These are phyloP conservation scores for Cryptococcus hybrid DNA, from an alignment of 1,284 basidiomycete species.

Conservation along the genomic window DNA sequence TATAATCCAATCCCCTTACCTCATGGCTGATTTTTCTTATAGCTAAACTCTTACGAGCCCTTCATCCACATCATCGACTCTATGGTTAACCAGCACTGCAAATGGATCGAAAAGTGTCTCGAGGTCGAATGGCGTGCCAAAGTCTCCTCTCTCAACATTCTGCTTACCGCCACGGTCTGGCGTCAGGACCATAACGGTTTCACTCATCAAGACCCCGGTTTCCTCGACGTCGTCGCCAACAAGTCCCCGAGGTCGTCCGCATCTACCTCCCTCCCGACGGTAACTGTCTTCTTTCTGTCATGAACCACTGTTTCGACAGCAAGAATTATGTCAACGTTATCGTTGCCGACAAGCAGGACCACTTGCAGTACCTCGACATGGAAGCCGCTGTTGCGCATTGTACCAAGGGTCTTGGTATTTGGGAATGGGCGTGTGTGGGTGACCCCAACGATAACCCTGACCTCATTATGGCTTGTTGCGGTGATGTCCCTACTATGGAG, in stretches of 20 bases:
- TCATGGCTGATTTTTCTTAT: background rate
- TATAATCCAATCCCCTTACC: background rate
- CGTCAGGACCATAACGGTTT: constrained; percentile 64
- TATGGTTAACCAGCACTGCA: constrained; percentile 64
- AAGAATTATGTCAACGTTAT: constrained; percentile 56
- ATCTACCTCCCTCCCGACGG: constrained; percentile 86
- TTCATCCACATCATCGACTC: constrained; percentile 57
- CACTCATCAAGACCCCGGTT: constrained; percentile 78
- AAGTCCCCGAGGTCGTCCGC: constrained; percentile 65
- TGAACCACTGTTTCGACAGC: constrained; percentile 74
- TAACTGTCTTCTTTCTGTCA: constrained; percentile 70
- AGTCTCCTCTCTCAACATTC: constrained; percentile 72
- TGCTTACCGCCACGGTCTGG: constrained; percentile 58
- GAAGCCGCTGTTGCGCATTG: constrained; percentile 67
- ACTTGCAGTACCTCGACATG: constrained; percentile 37
- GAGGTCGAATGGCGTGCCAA: constrained; percentile 73
- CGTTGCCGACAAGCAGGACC: constrained; percentile 27
- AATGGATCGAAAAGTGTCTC: constrained; percentile 73
- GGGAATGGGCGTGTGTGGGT: constrained; percentile 52
- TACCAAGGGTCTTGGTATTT: constrained; percentile 57
- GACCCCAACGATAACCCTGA: constrained; percentile 51
- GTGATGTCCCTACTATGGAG: constrained; percentile 53
- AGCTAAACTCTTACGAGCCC: constrained; percentile 82
- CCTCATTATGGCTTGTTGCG: constrained; percentile 52
- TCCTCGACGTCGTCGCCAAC: constrained; percentile 26